These are phyloP conservation scores for Penicilliopsis zonata DNA, from an alignment of 495 filamentous ascomycete genomes.

Conservation along the genomic window DNA sequence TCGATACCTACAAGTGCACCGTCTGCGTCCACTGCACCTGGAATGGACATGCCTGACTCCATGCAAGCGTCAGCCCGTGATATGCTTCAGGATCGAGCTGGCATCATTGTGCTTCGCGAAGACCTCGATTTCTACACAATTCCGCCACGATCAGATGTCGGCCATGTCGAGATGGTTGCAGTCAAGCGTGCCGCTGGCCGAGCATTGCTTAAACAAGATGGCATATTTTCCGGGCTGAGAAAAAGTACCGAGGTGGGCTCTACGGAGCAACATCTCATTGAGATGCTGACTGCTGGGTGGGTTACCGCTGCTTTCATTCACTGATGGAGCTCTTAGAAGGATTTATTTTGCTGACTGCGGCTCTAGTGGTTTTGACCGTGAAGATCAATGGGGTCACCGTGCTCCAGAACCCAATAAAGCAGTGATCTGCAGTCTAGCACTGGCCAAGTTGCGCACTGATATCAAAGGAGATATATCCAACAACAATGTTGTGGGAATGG, in stretches of 20 bases:
- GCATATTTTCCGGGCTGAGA: constrained; percentile 89
- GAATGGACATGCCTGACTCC: constrained; percentile 53
- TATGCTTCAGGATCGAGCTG: constrained; percentile 78
- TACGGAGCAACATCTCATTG: constrained; percentile 96
- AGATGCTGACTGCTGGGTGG: constrained; percentile 98
- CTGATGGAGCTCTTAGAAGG: constrained; percentile 2
- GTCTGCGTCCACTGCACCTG: constrained; percentile 47
- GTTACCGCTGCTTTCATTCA: constrained; percentile 12
- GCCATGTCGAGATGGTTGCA: constrained; percentile 84
- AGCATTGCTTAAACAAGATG: constrained; percentile 78
- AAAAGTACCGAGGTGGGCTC: constrained; percentile 93
- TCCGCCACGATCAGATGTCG: constrained; percentile 75
- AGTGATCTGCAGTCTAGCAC: constrained; percentile 90
- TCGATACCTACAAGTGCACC: constrained; percentile 67
- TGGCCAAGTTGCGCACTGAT: constrained; percentile 86
- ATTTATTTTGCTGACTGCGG: neutral
- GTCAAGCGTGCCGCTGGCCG: constrained; percentile 89
- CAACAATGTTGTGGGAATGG: constrained; percentile 89
- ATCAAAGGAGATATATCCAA: constrained; percentile 67
- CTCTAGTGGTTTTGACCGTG: constrained; percentile 82
- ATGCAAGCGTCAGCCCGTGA: constrained; percentile 58
- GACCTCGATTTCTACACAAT: constrained; percentile 98
- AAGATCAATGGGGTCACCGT: constrained; percentile 91
- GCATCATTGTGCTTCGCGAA: constrained; percentile 93
- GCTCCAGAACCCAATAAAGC: constrained; percentile 95